Evolutionary conservation across 352 stramenopile species (phyloP), one percentile per base, ranked within the genome.

Genomic region (Pythium diclinum): DNA sequence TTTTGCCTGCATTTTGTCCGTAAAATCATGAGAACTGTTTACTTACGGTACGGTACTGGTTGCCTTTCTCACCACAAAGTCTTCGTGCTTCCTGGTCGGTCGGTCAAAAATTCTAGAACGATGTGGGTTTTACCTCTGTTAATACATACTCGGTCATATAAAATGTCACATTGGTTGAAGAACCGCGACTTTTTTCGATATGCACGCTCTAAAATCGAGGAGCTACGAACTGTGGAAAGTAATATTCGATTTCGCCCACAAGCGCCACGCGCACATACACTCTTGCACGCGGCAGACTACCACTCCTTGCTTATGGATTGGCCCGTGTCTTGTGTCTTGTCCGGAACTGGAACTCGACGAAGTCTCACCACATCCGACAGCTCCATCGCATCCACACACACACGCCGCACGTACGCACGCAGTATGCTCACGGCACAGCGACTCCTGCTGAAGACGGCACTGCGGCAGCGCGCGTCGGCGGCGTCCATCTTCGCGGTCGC

Each of bases 341-440:
- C 25, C 42, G 42, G 11, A 49, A 49, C 42, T 17, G 46, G 46
- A 30, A 6, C 19, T 8, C 21, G 25, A 21, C 10, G 47, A 36
- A 54, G n/a, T 54, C 47, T 33, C 47, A 23, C 44, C 19, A 30
- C 44, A 51, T 30, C 44, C 17, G n/a, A 54, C 47, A 54, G 23
- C 21, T 32, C 46, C 30, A 7, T 23, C 7, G 4, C 46, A 13
- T n/a, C 38, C 11, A 30, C 44, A 51, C 17, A 1, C 44, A 30
- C 23, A 23, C 5, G 4, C 25, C 2, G 25, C 25, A 28, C 4
- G 25, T 14, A 30, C 47, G 36, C 25, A 17, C 11, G 3, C 47
- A 57, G 16, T 19, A 69, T 69, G 63, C 63, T 69, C 48, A 38
- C 63, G 7, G 46, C 53, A 2, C 63, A 68, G 34, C 62, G 62